Evolutionary conservation across 2,329 filamentous ascomycete genomes (phyloP).

Genomic region (Sarocladium oryzae): DNA sequence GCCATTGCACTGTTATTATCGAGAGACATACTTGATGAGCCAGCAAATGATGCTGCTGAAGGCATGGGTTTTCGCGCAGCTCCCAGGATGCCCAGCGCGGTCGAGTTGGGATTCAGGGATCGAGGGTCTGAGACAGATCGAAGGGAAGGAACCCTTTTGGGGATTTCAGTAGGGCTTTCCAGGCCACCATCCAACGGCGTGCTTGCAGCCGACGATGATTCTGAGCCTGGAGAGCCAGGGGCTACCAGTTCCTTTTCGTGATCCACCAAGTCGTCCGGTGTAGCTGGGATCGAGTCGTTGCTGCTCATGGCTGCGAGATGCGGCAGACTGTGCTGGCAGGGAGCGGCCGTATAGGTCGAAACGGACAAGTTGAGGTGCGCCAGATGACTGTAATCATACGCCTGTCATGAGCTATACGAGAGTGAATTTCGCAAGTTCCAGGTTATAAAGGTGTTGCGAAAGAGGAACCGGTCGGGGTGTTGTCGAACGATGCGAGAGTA

Average conservation of each 20-base stretch:
- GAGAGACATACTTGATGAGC: conserved; percentile 19
- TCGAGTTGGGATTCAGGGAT: conserved; percentile 76
- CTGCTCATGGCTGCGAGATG: conserved; percentile 14
- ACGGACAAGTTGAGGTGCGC: not conserved
- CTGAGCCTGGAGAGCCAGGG: conserved; percentile 37
- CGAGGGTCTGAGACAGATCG: conserved; percentile 54
- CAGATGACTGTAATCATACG: conserved; percentile 4
- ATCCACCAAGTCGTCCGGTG: conserved; percentile 37
- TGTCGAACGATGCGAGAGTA: not conserved
- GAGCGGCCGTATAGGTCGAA: not conserved
- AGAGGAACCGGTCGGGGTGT: conserved; percentile 4
- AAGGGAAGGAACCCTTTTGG: conserved; percentile 50
- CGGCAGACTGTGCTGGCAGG: conserved; percentile 8
- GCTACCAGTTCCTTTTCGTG: conserved; percentile 25
- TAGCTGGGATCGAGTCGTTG: conserved; percentile 34
- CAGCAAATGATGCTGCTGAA: conserved; percentile 29
- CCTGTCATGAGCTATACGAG: no score
- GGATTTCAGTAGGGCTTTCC: conserved; percentile 27
- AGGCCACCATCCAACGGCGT: conserved; percentile 38
- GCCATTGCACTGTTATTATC: conserved; percentile 38
- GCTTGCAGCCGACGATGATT: conserved; percentile 40
- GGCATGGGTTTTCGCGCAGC: conserved; percentile 47
- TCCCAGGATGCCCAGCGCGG: conserved; percentile 70
- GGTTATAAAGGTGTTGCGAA: no score
- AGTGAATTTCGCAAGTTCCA: no score